Evolutionary conservation across 805 yeast genomes (phyloP), one percentile per base, ranked within the genome.

Genomic region (Metschnikowia shivogae): DNA sequence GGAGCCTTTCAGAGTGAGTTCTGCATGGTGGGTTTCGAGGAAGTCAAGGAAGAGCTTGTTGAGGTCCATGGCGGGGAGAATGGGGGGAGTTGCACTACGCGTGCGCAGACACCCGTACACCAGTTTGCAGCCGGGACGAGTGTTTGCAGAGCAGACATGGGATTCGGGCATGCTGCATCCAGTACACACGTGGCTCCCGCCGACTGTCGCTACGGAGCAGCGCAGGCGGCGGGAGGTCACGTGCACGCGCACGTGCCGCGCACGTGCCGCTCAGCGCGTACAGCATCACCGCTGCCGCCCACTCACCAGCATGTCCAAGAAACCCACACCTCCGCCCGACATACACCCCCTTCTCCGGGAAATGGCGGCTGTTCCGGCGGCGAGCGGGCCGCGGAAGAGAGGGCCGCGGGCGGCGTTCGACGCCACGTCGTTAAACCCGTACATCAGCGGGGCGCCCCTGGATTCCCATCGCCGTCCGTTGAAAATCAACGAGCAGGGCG

Each of bases 401-500:
- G 60, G 57, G 6, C 56, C 52, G 3, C 46, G 66, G 22, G 43
- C 47, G 22, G 51, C 58, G 52, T 68, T 68, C 44, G 74, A 69
- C 44, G 63, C 68, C 2, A 35, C 60, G 4, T 48, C 69, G 7
- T 53, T 67, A 2, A 72, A 72, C 43, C 75, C 75, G 1, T 72
- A 72, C 45, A 50, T 71, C 24, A 58, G 64, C 40, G 72, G 64
- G 8, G 26, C 26, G 6, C 26, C 26, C 26, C 26, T 22, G 8
- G 26, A 22, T 22, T 22, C 26, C 26, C 49, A 47, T 10, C 33
- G 56, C 2, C 59, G 78, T 42, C 74, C 70, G 2, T 62, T 84
- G 34, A 61, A 60, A 12, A 79, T 88, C 55, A 81, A 77, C 55
- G 76, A 71, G 29, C 71, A 73, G 34, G 96, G 96, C 2, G 86